Percentiles rank a stretch among this genome's conserved stretches.
phyloP scores from a whole-genome alignment of 2,329 filamentous ascomycete genomes.

The Elsinoe batatas region DNA sequence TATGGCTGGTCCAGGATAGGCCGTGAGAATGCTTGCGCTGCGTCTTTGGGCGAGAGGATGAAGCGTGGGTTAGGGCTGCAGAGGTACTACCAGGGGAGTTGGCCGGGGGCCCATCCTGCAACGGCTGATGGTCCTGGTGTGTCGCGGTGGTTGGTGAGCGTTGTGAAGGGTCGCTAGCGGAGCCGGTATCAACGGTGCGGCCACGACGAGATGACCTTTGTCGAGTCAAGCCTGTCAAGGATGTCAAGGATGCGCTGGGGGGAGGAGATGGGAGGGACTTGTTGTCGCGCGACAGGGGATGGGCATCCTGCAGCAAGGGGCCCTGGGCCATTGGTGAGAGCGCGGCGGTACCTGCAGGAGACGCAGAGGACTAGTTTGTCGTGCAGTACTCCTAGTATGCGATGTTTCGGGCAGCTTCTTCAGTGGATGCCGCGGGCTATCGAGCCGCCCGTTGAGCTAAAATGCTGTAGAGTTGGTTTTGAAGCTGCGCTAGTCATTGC shows the following conservation, averaged over 20 bases:
- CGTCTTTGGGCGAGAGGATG: constrained; percentile 1
- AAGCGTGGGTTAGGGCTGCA: constrained; percentile 1
- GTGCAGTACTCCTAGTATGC: too few relatives aligned
- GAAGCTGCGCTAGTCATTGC: too few relatives aligned
- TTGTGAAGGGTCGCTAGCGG: constrained; percentile 5
- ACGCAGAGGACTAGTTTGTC: too few relatives aligned
- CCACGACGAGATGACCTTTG: constrained; percentile 3
- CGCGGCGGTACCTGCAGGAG: constrained; percentile 11
- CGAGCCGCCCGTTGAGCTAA: constrained; percentile 9
- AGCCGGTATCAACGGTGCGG: constrained; percentile 10
- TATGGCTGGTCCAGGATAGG: constrained; percentile 68
- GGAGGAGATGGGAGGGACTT: not conserved
- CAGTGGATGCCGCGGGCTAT: not conserved
- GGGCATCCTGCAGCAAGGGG: constrained; percentile 6
- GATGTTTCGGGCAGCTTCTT: not conserved
- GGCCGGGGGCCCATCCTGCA: constrained; percentile 9
- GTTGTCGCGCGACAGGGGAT: not conserved
- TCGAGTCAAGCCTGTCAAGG: not conserved
- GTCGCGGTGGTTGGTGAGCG: constrained; percentile 4
- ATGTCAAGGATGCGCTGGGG: not conserved
- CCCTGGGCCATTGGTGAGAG: not conserved
- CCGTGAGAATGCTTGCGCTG: constrained; percentile 59
- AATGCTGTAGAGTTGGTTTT: not conserved
- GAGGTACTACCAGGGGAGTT: constrained; percentile 5
- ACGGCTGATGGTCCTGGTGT: constrained; percentile 2